Evolutionary conservation across 2,329 filamentous ascomycete species (phyloP).

Genomic region (Fusarium pininemorale): DNA sequence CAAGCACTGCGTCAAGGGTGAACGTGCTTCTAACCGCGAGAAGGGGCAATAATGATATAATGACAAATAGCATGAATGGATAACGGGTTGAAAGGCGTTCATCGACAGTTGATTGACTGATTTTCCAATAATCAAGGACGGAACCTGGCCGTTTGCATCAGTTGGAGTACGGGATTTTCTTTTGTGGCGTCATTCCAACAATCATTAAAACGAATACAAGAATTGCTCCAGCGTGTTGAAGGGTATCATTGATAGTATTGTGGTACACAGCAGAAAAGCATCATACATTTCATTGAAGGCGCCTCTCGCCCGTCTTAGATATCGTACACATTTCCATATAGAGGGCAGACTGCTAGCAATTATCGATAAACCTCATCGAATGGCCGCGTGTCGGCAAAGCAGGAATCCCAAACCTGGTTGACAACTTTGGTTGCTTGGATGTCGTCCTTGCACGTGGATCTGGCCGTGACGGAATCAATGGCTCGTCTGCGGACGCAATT

Average conservation of each 20-base stretch:
- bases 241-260: slow-evolving; percentile 42
- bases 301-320: slow-evolving; percentile 13
- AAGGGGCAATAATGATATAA: slow-evolving; percentile 46
- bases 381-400: slow-evolving; percentile 90
- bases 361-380: slow-evolving; percentile 96
- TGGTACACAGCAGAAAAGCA: slow-evolving; percentile 26
- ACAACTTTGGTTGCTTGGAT: slow-evolving; percentile 87
- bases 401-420: slow-evolving; percentile 99
- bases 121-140: slow-evolving; percentile 20
- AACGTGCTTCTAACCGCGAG: slow-evolving; percentile 62
- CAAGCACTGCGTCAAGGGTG: slow-evolving; percentile 85
- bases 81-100: slow-evolving; percentile 34
- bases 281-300: slow-evolving; percentile 16
- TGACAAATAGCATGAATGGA: slow-evolving; percentile 23
- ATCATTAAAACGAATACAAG: slow-evolving; percentile 21
- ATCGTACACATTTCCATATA: slow-evolving; percentile 36
- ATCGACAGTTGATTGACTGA: slow-evolving; percentile 22
- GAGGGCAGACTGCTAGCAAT: slow-evolving; percentile 26
- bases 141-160: slow-evolving; percentile 43
- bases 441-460: slow-evolving; percentile 85
- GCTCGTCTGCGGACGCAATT: slow-evolving; percentile 88
- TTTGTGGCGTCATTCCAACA: slow-evolving; percentile 29
- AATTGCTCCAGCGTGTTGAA: slow-evolving; percentile 19
- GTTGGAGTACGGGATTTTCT: slow-evolving; percentile 42
- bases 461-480: slow-evolving; percentile 78